Base-by-base conservation (phyloP, 225 moss, liverwort and hornwort genomes). In the Pseudoscleropodium purum region DNA sequence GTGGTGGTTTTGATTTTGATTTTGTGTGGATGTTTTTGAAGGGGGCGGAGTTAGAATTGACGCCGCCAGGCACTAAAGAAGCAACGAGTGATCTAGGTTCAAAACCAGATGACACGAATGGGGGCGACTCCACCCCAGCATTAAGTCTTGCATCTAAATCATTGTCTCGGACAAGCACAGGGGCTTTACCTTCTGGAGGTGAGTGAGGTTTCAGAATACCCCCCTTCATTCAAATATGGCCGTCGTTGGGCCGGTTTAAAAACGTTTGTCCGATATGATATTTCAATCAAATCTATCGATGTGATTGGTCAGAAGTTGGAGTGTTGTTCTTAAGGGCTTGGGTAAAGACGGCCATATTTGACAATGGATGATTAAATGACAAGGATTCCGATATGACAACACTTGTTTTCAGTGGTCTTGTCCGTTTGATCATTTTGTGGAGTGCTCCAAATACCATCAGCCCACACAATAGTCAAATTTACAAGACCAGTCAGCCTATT, bases 31-130 rank as follows among this genome's bases (percentile, higher is more conserved):
- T 90, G 82, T 72, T 63, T 82, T n/a, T 84, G 81, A 87, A 94
- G 94, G 93, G 92, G 14, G 85, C 88, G 47, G 94, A 90, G 37
- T 87, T 94, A 90, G 94, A 92, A 63, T 91, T 93, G 78, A 93
- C 91, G 74, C 92, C 93, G 47, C 93, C 94, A 57, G 93, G 94
- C 57, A 89, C 91, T 41, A 92, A 89, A 86, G 91, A 91, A 88
- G 86, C 61, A 54, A 91, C 59, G 25, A 93, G 84, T 90, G 89
- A 89, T 85, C 51, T 79, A 56, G 66, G 77, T 88, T 80, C 84
- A 56, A 89, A 91, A 87, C 72, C 84, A 76, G 88, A 89, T 61
- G 88, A 88, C 59, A 73, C 56, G 27, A 85, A 90, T 56, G 88
- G 78, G 82, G 89, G 83, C 30, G 91, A 94, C 57, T 89, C 91